These are phyloP conservation scores for Populus hybrid DNA, from an alignment of 441 rosid species.

Conservation along the genomic window DNA sequence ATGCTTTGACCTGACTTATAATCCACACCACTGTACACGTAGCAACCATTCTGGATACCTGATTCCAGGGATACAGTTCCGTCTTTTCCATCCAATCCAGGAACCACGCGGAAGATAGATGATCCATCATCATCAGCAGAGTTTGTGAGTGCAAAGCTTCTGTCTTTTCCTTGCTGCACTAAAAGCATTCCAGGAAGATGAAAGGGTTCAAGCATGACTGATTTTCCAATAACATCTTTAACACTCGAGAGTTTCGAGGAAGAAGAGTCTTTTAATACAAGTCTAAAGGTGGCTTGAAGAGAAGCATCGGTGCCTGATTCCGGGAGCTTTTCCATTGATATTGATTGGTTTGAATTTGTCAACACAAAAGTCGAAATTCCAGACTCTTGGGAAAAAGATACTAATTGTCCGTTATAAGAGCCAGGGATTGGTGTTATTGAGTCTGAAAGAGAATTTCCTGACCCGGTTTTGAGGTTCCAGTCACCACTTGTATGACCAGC, in stretches of 20 bases:
- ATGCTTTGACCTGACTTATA: constrained; percentile 31
- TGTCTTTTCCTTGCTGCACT: constrained; percentile 34
- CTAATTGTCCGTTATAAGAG: constrained; percentile 45
- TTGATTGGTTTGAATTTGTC: constrained; percentile 57
- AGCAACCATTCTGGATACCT: constrained; percentile 51
- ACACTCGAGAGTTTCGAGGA: constrained; percentile 7
- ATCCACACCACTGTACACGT: constrained; percentile 41
- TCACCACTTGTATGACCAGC: constrained; percentile 62
- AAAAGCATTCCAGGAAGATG: constrained; percentile 76
- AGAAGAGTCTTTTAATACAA: constrained; percentile 24
- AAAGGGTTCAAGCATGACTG: constrained; percentile 72
- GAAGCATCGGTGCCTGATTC: constrained; percentile 55
- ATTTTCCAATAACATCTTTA: constrained; percentile 39
- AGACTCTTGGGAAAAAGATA: constrained; percentile 56
- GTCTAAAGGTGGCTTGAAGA: constrained; percentile 65
- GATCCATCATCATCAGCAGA: constrained; percentile 21
- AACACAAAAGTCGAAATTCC: constrained; percentile 49
- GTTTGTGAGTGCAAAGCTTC: constrained; percentile 32
- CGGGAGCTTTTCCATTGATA: constrained; percentile 55
- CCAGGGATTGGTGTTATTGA: constrained; percentile 64
- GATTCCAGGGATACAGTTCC: constrained; percentile 61
- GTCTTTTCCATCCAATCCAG: constrained; percentile 65
- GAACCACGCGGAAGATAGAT: constrained; percentile 48
- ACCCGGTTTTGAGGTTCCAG: constrained; percentile 56
- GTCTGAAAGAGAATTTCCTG: constrained; percentile 34